Evolutionary conservation across 75 land plant species (phyloP).

Genomic region (Sequoiadendron giganteum): DNA sequence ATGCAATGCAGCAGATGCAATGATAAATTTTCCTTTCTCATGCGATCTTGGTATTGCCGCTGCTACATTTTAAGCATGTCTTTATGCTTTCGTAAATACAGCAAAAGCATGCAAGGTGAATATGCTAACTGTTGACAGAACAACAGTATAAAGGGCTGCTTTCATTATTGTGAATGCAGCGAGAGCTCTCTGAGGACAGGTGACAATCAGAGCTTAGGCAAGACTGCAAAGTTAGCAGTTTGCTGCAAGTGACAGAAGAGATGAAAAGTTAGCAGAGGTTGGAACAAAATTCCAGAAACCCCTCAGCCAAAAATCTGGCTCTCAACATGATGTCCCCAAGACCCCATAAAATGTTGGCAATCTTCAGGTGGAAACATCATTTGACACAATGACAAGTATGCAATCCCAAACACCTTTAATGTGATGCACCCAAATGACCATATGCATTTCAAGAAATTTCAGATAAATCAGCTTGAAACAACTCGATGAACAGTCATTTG

Average conservation of each 20-base stretch:
- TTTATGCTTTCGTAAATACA: neutral
- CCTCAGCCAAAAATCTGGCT: neutral
- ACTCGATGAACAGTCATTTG: conserved; percentile 69
- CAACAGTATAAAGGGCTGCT: neutral
- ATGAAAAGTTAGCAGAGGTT: conserved; percentile 4
- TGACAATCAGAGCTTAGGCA: neutral
- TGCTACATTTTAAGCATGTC: neutral
- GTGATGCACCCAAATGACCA: neutral
- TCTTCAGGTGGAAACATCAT: neutral
- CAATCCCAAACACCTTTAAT: conserved; percentile 1
- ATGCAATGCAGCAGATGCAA: neutral
- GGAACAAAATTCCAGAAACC: conserved; percentile 2
- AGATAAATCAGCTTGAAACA: conserved; percentile 44
- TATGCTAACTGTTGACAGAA: neutral
- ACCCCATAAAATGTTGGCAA: conserved; percentile 2
- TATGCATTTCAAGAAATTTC: neutral
- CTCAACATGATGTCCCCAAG: neutral
- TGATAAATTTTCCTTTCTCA: neutral
- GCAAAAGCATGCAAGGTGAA: conserved; percentile 1
- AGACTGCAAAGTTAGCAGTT: neutral
- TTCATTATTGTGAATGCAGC: conserved; percentile 2
- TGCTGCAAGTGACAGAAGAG: neutral
- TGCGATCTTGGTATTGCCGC: neutral
- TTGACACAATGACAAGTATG: conserved; percentile 3
- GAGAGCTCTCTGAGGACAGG: neutral